Conservation (phyloP, 345 rosid genomes). For the Ceriops zippeliana region DNA sequence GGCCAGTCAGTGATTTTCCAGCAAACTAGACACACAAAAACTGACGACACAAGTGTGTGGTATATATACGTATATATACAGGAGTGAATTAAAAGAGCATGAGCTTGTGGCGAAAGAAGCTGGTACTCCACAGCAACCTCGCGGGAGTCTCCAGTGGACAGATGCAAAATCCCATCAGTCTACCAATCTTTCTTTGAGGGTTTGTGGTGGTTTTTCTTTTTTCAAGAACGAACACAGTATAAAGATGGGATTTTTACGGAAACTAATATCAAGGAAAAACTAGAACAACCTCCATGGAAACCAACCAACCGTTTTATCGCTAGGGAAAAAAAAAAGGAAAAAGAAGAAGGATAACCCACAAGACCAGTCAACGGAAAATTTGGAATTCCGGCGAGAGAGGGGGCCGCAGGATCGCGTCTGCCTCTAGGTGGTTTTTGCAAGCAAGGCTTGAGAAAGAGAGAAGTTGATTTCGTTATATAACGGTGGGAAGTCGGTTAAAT, state of each 20-base stretch:
- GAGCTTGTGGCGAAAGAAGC: conserved; percentile 96
- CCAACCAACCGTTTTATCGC: not conserved
- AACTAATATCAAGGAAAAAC: not conserved
- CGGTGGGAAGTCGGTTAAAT: not conserved
- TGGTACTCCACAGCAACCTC: conserved; percentile 88
- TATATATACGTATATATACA: not conserved
- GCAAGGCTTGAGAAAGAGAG: conserved; percentile 19
- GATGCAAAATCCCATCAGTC: conserved; percentile 81
- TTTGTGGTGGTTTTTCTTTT: not conserved
- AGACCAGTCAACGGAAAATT: conserved; percentile 16
- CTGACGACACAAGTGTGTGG: not conserved
- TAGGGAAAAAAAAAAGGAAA: not conserved
- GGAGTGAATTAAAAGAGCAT: conserved; percentile 53
- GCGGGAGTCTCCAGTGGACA: conserved; percentile 80
- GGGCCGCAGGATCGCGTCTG: conserved; percentile 6
- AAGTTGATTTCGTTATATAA: not conserved
- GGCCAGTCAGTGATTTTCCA: not conserved
- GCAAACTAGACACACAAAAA: not conserved
- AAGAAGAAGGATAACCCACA: not conserved
- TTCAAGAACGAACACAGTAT: not conserved
- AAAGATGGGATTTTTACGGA: not conserved
- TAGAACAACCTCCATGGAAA: conserved; percentile 1
- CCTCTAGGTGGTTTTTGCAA: conserved; percentile 25
- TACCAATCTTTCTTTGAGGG: not conserved
- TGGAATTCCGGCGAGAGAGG: conserved; percentile 20